Conservation (phyloP, 495 filamentous ascomycete species). For the Aspergillus bertholletiae region DNA sequence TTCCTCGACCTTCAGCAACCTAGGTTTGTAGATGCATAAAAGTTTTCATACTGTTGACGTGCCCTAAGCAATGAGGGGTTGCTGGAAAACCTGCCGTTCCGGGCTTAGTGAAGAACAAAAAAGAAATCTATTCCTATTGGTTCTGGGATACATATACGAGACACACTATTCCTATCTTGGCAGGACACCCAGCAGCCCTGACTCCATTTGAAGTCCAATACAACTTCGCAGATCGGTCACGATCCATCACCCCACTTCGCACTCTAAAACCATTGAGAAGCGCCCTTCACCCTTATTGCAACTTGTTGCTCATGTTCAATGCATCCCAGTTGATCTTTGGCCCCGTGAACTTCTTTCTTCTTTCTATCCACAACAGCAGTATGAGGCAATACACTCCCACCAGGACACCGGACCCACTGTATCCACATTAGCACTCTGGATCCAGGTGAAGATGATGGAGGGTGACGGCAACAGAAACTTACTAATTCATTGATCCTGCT, state of each 20-base stretch:
- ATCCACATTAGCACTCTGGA: background rate
- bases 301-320: slow-evolving; percentile 4
- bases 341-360: slow-evolving; percentile 20
- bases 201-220: background rate
- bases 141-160: background rate
- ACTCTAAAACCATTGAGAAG: background rate
- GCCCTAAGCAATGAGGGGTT: no score
- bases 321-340: slow-evolving; percentile 28
- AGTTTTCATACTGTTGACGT: no score
- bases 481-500: slow-evolving; percentile 33
- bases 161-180: background rate
- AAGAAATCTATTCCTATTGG: background rate
- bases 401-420: slow-evolving; percentile 16
- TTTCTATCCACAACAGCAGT: slow-evolving; percentile 19
- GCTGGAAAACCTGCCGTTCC: background rate
- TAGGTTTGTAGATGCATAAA: no score
- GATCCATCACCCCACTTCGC: background rate
- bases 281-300: background rate
- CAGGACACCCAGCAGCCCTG: background rate
- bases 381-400: slow-evolving; percentile 23
- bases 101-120: background rate
- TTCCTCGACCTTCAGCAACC: no score
- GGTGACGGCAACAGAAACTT: background rate
- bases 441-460: background rate
- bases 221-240: background rate